Percentiles rank a stretch among this genome's conserved stretches.
Conservation (phyloP, 73 alveolate genomes). For the Breviolum minutum region DNA sequence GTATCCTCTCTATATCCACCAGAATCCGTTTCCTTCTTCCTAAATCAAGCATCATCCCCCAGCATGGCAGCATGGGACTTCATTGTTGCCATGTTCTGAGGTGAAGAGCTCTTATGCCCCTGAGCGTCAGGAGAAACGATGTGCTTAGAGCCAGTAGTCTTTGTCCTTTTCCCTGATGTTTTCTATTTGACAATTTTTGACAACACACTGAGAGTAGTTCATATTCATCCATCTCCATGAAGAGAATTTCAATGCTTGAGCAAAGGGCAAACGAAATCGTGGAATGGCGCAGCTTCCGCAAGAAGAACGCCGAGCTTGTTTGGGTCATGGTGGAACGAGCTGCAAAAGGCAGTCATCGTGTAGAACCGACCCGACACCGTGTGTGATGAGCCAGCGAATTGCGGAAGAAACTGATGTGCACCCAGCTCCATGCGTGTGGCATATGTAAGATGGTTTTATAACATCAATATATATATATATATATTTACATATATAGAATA, state of each 20-base stretch:
- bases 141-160: no score
- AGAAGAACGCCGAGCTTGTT: background rate
- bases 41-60: background rate
- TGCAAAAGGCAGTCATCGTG: conserved; percentile 14
- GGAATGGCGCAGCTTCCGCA: background rate
- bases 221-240: no score
- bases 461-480: background rate
- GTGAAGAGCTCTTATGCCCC: conserved; percentile 37
- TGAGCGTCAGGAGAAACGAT: background rate
- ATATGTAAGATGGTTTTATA: no score
- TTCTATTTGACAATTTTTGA: no score
- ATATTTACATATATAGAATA: background rate
- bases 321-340: conserved; percentile 56
- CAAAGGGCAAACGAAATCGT: no score
- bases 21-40: no score
- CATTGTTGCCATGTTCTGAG: background rate
- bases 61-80: no score
- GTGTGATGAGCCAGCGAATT: conserved; percentile 4
- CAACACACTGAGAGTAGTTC: no score
- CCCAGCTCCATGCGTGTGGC: background rate
- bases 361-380: conserved; percentile 55
- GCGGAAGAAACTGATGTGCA: background rate
- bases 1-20: no score
- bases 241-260: no score
- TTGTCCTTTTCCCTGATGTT: no score